These are phyloP conservation scores for Pseudotulostoma volvatum DNA, from an alignment of 495 filamentous ascomycete species.

Conservation along the genomic window DNA sequence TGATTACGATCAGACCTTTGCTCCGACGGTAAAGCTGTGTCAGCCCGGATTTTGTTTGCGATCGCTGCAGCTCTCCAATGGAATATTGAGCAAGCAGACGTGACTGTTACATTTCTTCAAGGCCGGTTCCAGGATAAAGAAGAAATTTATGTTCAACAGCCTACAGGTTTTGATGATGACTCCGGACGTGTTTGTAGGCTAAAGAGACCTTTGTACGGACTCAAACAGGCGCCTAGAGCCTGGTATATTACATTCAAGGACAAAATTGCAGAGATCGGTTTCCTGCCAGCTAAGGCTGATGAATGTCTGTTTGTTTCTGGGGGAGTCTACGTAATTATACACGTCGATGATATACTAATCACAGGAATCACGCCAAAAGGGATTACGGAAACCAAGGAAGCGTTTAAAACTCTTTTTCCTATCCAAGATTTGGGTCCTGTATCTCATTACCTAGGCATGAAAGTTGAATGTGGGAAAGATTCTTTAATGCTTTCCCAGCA, in stretches of 20 bases:
- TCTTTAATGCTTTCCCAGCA: too few relatives aligned
- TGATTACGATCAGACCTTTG: constrained; percentile 26
- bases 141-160: constrained; percentile 16
- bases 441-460: constrained; percentile 21
- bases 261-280: constrained; percentile 16
- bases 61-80: constrained; percentile 11
- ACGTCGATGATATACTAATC: constrained; percentile 21
- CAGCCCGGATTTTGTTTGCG: constrained; percentile 16
- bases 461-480: too few relatives aligned
- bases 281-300: constrained; percentile 10
- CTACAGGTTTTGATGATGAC: constrained; percentile 8
- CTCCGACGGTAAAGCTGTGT: constrained; percentile 23
- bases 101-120: constrained; percentile 20
- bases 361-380: constrained; percentile 7
- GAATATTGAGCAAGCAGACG: constrained; percentile 20
- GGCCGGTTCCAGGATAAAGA: constrained; percentile 10
- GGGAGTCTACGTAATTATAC: constrained; percentile 14
- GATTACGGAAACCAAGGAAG: constrained; percentile 14
- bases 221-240: constrained; percentile 23
- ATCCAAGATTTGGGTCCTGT: constrained; percentile 17
- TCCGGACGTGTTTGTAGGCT: constrained; percentile 11
- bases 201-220: constrained; percentile 21
- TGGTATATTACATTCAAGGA: constrained; percentile 20
- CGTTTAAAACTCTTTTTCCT: constrained; percentile 11
- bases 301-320: constrained; percentile 11